These are phyloP conservation scores for Rhodotorula mucilaginosa DNA, from an alignment of 1,284 basidiomycete genomes.

Conservation along the genomic window DNA sequence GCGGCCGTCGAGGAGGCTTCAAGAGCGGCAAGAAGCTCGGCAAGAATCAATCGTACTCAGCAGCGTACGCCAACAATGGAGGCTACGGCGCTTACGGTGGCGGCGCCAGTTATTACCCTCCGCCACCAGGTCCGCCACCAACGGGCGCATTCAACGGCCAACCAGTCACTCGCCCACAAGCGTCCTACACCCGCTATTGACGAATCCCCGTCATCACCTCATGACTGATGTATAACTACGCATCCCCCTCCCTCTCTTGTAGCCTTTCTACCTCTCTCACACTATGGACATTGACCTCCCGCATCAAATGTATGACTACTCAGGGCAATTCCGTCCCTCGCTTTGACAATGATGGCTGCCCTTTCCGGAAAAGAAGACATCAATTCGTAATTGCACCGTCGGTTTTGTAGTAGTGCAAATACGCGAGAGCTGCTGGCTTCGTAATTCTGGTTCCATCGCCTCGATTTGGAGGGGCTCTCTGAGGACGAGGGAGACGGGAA, in stretches of 20 bases:
- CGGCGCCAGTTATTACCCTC: constrained; percentile 6
- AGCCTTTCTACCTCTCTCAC: neutral
- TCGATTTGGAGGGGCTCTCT: too few species aligned
- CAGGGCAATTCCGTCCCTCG: too few species aligned
- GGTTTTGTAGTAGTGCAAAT: too few species aligned
- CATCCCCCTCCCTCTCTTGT: neutral
- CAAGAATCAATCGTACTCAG: constrained; percentile 11
- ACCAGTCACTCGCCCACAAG: neutral
- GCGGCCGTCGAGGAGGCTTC: neutral
- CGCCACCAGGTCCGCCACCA: neutral
- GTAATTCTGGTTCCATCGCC: too few species aligned
- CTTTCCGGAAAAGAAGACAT: too few species aligned
- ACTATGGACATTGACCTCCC: neutral
- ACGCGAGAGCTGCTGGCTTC: too few species aligned
- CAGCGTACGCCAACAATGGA: constrained; percentile 4
- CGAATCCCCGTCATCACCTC: neutral
- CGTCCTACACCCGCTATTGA: neutral
- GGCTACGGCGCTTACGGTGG: neutral
- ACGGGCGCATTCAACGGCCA: neutral
- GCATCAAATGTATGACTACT: neutral
- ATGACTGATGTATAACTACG: constrained; percentile 5
- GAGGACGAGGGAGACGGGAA: too few species aligned
- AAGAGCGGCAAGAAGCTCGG: constrained; percentile 2
- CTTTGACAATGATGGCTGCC: too few species aligned
- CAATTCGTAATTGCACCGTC: too few species aligned